phyloP scores from a whole-genome alignment of 2,329 filamentous ascomycete species.

The Alternaria sp. region DNA sequence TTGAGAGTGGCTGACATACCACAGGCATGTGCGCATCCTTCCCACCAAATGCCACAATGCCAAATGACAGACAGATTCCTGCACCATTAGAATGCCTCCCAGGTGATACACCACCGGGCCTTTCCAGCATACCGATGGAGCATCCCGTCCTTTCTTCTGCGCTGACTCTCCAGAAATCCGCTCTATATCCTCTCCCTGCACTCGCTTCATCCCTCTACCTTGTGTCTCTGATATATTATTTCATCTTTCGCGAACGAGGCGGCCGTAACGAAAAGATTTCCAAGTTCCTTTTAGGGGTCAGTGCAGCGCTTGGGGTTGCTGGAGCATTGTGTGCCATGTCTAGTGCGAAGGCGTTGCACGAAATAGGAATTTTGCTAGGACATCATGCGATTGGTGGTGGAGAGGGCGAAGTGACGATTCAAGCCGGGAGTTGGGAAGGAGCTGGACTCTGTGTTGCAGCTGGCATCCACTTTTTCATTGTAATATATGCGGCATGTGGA shows the following conservation, averaged over 20 bases:
- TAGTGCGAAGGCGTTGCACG: conserved; percentile 12
- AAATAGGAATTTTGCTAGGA: conserved; percentile 3
- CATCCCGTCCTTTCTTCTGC: conserved; percentile 8
- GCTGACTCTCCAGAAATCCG: conserved; percentile 5
- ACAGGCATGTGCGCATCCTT: conserved; percentile 13
- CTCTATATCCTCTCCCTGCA: conserved; percentile 11
- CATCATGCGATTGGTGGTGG: conserved; percentile 1
- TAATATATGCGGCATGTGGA: conserved; percentile 7
- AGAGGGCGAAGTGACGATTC: conserved; percentile 1
- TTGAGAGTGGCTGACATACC: background rate
- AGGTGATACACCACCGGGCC: conserved; percentile 4
- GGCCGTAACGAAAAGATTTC: conserved; percentile 8
- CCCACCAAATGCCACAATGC: background rate
- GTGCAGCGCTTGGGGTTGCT: conserved; percentile 14
- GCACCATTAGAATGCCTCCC: conserved; percentile 8
- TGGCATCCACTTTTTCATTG: conserved; percentile 10
- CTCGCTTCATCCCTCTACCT: conserved; percentile 8
- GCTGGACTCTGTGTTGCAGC: conserved; percentile 13
- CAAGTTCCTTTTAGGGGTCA: conserved; percentile 5
- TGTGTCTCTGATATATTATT: conserved; percentile 6
- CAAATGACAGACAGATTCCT: background rate
- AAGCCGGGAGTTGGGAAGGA: conserved; percentile 7
- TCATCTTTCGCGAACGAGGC: conserved; percentile 3
- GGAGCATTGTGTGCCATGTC: conserved; percentile 10
- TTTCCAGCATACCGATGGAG: conserved; percentile 7